Conservation (phyloP, 2,329 filamentous ascomycete genomes). For the Colletotrichum paranaense region DNA sequence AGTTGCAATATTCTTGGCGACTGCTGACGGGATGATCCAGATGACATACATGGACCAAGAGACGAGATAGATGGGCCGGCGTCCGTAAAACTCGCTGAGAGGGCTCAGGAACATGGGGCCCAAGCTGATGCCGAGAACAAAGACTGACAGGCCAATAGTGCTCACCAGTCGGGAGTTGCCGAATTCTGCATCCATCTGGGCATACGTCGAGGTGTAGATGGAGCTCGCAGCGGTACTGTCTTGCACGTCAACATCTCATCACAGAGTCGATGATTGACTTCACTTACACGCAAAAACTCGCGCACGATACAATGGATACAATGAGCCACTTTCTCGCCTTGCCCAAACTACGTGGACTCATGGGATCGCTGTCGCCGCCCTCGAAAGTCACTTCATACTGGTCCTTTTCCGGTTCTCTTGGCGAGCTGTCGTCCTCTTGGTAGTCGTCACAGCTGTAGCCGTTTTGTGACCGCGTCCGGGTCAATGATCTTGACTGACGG, state of each 20-base stretch:
- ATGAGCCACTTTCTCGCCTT: constrained; percentile 81
- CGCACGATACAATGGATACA: constrained; percentile 77
- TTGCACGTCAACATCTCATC: constrained; percentile 18
- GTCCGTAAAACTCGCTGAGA: constrained; percentile 82
- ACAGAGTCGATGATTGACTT: constrained; percentile 49
- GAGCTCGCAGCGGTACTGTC: constrained; percentile 83
- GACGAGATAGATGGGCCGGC: constrained; percentile 81
- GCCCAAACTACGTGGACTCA: constrained; percentile 78
- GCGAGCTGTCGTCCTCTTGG: constrained; percentile 28
- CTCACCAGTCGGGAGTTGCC: constrained; percentile 76
- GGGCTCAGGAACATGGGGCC: constrained; percentile 74
- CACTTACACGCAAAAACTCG: constrained; percentile 86
- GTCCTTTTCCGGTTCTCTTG: constrained; percentile 47
- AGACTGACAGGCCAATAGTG: constrained; percentile 83
- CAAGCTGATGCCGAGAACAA: constrained; percentile 79
- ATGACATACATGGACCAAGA: constrained; percentile 81
- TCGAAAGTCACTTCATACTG: constrained; percentile 81
- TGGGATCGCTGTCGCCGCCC: constrained; percentile 75
- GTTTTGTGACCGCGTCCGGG: constrained; percentile 53
- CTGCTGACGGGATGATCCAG: constrained; percentile 84
- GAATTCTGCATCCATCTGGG: constrained; percentile 81
- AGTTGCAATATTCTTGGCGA: constrained; percentile 84
- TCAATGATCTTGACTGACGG: constrained; percentile 39
- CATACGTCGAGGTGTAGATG: constrained; percentile 89
- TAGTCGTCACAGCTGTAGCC: constrained; percentile 55